Evolutionary conservation across 345 rosid genomes (phyloP), one percentile per base, ranked within the genome.

Genomic region (Camelina sativa): DNA sequence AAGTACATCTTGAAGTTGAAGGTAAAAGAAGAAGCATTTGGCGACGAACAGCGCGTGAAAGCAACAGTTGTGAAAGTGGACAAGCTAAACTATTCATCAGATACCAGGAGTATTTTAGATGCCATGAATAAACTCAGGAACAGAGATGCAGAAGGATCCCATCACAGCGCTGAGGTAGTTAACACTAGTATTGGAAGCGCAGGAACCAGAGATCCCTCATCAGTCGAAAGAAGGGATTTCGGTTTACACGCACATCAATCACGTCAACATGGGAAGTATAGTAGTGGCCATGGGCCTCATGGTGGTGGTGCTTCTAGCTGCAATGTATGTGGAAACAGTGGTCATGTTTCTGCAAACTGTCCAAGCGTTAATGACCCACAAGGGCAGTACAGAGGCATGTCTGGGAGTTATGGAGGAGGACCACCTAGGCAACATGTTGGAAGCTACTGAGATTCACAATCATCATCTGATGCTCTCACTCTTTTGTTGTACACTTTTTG

Each of bases 1-100:
- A 88, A 85, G 75, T 91, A 85, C 71, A 40, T 78, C 3, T 85
- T 93, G 79, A 93, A 91, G 89, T 77, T 93, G 81, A 93, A 91
- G 77, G 86, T 93, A n/a, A 91, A 91, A 82, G 98, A 93, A 76
- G 97, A 93, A 72, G 86, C 82, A 0, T 89, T 77, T 62, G 84
- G 89, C 52, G 97, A 93, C 58, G 98, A 93, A 68, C 92, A 89
- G 69, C 89, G 97, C 3, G 91, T 93, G 72, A 93, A 88, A 79
- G 85, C 90, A 46, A 89, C 88, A 7, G 91, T 89, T 52, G 84
- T 88, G 71, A 94, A 80, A 80, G 92, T 82, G 7, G 97, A 89
- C n/a, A 89, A 84, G 80, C 66, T 89, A 40, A 85, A 85, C 60
- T 82, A 82, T 77, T 65, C 86, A n/a, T 84, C 89, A n/a, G 90